These are phyloP conservation scores for Backusella westeae DNA, from an alignment of 192 early-diverging fungal species.

Conservation along the genomic window DNA sequence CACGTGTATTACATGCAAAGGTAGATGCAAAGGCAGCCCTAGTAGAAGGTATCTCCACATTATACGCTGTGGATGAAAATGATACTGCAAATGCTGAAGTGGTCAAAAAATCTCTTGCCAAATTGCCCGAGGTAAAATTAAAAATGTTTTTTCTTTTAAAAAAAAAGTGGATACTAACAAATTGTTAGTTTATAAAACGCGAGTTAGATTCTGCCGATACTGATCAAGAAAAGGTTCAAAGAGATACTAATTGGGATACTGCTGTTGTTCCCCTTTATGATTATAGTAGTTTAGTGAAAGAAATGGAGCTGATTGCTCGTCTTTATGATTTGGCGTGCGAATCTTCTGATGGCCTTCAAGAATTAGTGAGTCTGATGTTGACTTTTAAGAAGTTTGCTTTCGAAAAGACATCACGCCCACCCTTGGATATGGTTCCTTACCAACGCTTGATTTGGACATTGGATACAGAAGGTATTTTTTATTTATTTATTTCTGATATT, in stretches of 20 bases:
- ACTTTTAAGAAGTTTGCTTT: constrained; percentile 41
- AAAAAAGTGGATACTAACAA: background rate
- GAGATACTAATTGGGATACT: constrained; percentile 15
- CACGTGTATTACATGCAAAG: constrained; percentile 20
- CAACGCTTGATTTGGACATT: constrained; percentile 66
- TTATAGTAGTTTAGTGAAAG: constrained; percentile 42
- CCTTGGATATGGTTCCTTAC: constrained; percentile 62
- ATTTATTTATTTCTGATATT: background rate
- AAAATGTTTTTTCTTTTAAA: background rate
- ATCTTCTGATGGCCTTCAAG: constrained; percentile 1
- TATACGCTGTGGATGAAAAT: constrained; percentile 66
- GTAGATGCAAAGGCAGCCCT: constrained; percentile 58
- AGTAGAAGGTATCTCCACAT: constrained; percentile 63
- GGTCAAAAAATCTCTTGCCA: constrained; percentile 44
- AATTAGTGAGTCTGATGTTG: constrained; percentile 34
- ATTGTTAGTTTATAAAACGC: background rate
- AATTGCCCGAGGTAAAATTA: constrained; percentile 47
- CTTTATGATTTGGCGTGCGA: constrained; percentile 25
- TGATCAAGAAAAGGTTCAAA: background rate
- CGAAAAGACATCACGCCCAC: constrained; percentile 49
- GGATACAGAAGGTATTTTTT: constrained; percentile 14
- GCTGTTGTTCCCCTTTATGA: constrained; percentile 35
- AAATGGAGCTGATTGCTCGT: constrained; percentile 49
- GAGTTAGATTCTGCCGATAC: background rate
- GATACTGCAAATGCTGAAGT: constrained; percentile 38